A percentile compares a stretch with the other conserved stretches of the same genome.
phyloP scores from a whole-genome alignment of 345 rosid species.

The Heritiera fomes region DNA sequence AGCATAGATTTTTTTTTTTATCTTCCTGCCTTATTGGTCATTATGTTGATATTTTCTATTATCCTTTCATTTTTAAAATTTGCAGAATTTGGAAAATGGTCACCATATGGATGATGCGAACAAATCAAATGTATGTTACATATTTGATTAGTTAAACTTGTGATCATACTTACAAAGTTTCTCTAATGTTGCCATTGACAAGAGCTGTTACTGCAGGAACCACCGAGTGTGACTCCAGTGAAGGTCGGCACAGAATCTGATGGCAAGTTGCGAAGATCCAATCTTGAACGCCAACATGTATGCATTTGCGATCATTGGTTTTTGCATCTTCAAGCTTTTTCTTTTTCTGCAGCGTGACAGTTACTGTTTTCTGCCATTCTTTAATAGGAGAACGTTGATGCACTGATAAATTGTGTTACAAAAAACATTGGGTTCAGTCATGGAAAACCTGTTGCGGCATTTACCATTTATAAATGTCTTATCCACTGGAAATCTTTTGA shows the following conservation, averaged over 20 bases:
- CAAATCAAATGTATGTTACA: slow-evolving; percentile 51
- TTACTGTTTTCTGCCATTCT: slow-evolving; percentile 28
- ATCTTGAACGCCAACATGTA: slow-evolving; percentile 87
- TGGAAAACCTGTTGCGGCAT: slow-evolving; percentile 90
- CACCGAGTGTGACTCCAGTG: slow-evolving; percentile 59
- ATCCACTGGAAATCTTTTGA: slow-evolving; percentile 98
- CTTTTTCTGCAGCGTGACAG: slow-evolving; percentile 20
- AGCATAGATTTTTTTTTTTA: slow-evolving; percentile 18
- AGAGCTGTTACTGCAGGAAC: slow-evolving; percentile 53
- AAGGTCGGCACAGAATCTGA: slow-evolving; percentile 64
- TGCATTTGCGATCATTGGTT: slow-evolving; percentile 24
- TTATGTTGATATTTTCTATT: slow-evolving; percentile 15
- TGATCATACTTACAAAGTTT: slow-evolving; percentile 19
- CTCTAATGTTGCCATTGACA: slow-evolving; percentile 16
- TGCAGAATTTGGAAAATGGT: slow-evolving; percentile 89
- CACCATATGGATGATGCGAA: slow-evolving; percentile 56
- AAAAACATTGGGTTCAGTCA: slow-evolving; percentile 78
- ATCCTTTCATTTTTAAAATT: slow-evolving; percentile 10
- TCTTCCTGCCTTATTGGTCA: slow-evolving; percentile 12
- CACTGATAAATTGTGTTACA: slow-evolving; percentile 73
- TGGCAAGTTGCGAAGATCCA: slow-evolving; percentile 66
- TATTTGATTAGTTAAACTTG: slow-evolving; percentile 18
- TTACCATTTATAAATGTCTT: slow-evolving; percentile 93
- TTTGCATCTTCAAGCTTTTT: slow-evolving; percentile 20
- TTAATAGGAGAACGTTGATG: slow-evolving; percentile 84